Evolutionary conservation across 2,329 filamentous ascomycete genomes (phyloP).

Genomic region (Hypoxylon sp.): DNA sequence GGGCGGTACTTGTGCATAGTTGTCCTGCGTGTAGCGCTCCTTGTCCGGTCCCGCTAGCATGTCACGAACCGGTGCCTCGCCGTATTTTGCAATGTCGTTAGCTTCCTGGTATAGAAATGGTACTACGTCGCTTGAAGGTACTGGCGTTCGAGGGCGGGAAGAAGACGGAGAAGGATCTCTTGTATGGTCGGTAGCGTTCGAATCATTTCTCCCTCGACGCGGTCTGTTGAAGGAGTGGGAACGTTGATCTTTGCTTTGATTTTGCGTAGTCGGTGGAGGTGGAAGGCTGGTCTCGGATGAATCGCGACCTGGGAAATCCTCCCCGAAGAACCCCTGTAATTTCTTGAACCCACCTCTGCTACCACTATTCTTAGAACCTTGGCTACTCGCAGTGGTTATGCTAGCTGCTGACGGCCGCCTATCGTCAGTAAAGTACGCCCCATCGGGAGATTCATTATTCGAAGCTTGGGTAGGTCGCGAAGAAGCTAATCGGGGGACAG

Average conservation of each 20-base stretch:
- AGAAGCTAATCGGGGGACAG: conserved; percentile 68
- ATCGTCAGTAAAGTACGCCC: conserved; percentile 71
- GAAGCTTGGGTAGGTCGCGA: conserved; percentile 40
- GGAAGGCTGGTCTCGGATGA: conserved; percentile 76
- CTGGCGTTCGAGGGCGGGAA: conserved; percentile 83
- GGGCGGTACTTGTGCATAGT: conserved; percentile 56
- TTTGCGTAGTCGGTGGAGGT: conserved; percentile 52
- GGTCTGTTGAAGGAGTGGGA: conserved; percentile 68
- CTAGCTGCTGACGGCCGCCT: conserved; percentile 89
- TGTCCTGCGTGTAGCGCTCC: conserved; percentile 69
- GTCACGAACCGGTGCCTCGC: conserved; percentile 78
- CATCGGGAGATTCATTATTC: conserved; percentile 68
- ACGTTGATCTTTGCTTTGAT: conserved; percentile 66
- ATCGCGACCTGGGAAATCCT: conserved; percentile 80
- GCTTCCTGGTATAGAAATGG: conserved; percentile 96
- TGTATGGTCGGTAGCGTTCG: conserved; percentile 76
- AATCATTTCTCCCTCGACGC: conserved; percentile 82
- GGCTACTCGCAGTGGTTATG: conserved; percentile 84
- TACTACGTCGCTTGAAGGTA: conserved; percentile 90
- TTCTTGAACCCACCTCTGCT: conserved; percentile 80
- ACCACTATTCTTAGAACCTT: conserved; percentile 78
- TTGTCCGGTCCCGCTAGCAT: conserved; percentile 74
- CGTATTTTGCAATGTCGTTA: conserved; percentile 79
- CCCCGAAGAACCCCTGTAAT: conserved; percentile 90
- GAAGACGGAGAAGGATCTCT: conserved; percentile 75